Conservation (phyloP, 2,329 filamentous ascomycete genomes). For the Cryphonectria carpinicola region DNA sequence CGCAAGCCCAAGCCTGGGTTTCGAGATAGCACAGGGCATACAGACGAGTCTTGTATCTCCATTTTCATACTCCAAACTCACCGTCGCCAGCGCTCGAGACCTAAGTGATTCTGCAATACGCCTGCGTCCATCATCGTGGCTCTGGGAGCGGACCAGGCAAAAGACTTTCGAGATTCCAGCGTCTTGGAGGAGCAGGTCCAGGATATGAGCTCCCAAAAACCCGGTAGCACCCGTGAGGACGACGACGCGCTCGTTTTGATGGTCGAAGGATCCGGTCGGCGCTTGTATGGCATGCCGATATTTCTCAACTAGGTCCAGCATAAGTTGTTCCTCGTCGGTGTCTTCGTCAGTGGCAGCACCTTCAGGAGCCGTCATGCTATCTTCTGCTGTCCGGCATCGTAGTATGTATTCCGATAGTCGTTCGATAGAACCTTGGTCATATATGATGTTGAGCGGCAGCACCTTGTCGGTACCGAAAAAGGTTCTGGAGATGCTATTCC, state of each 20-base stretch:
- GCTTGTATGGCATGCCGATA: conserved; percentile 33
- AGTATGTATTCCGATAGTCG: conserved; percentile 34
- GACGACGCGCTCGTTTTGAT: conserved; percentile 29
- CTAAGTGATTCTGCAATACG: conserved; percentile 42
- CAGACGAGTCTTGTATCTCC: conserved; percentile 47
- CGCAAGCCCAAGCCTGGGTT: conserved; percentile 52
- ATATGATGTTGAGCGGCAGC: conserved; percentile 61
- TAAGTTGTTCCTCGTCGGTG: conserved; percentile 30
- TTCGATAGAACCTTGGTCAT: conserved; percentile 60
- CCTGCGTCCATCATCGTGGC: conserved; percentile 43
- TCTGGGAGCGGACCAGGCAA: conserved; percentile 58
- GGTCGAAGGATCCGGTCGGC: neutral
- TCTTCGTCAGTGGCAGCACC: neutral
- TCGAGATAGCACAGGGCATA: conserved; percentile 51
- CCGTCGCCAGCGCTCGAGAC: neutral
- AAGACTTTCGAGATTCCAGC: conserved; percentile 50
- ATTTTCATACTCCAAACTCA: conserved; percentile 32
- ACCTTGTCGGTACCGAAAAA: conserved; percentile 30
- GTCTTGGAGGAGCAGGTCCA: conserved; percentile 47
- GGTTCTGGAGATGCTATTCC: conserved; percentile 38
- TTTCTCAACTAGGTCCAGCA: conserved; percentile 36
- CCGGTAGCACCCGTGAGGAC: conserved; percentile 37
- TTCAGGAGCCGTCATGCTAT: conserved; percentile 4
- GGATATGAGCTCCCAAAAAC: conserved; percentile 52
- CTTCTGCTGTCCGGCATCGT: conserved; percentile 17